Base-by-base conservation (phyloP, 345 rosid species). In the Cardamine chenopodiifolia region DNA sequence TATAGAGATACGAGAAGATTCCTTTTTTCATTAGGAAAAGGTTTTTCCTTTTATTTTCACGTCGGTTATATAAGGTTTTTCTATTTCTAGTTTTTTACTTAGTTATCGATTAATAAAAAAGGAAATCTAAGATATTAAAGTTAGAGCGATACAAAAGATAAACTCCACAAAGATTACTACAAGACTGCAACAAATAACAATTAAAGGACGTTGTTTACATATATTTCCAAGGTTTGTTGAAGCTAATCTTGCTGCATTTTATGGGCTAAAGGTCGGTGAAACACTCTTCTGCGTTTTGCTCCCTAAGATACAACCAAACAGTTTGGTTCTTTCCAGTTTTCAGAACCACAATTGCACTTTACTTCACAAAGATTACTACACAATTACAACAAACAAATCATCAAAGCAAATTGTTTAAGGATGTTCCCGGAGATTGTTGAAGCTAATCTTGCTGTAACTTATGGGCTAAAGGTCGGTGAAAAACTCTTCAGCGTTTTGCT, bases 291-390 rank as follows among this genome's bases (percentile, higher is more conserved):
- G 32, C 96, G 97, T 83, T 93, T 93, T 7, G 90, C 84, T 70
- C 97, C 98, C 98, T 97, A 94, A 81, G 87, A 76, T 6, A 84
- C 68, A 61, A 82, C 84, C 56, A 85, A 48, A 44, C 59, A 26
- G 68, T 71, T 86, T 35, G 75, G 64, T 13, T 88, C 78, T 83
- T 91, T 93, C 71, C 65, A 93, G 50, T 85, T 85, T 28, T 79
- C 28, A 23, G 97, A 86, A 9, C 97, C 93, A 66, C 98, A 93
- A n/a, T 84, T 69, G 73, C 98, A 93, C 82, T 74, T 84, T 71
- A 87, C 98, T 76, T 93, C 98, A 4, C n/a, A 28, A 28, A 31
- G 8, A 37, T 12, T 39, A 39, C 8, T 42, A 15, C 17, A 42
- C 8, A 40, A 31, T 1, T 23, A 47, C 14, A 57, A 52, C 45